phyloP scores from a whole-genome alignment of 2,329 filamentous ascomycete species.

The Grosmannia serpens region DNA sequence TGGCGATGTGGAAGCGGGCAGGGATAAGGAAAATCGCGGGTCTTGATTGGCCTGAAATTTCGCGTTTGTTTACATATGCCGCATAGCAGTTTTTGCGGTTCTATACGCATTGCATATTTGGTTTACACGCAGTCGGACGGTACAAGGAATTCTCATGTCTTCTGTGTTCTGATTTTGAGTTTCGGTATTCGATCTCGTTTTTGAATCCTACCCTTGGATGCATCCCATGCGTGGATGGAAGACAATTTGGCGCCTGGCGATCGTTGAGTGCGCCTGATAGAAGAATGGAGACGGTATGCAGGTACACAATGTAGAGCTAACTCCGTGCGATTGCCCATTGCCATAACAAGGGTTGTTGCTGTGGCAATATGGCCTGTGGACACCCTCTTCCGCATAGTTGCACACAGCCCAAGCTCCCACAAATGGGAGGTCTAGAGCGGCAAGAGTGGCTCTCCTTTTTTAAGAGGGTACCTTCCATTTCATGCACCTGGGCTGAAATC shows the following conservation, averaged over 20 bases:
- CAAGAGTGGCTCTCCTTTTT: background rate
- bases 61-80: conserved; percentile 12
- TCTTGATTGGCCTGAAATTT: conserved; percentile 7
- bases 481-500: background rate
- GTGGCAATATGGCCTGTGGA: conserved; percentile 7
- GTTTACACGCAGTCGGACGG: background rate
- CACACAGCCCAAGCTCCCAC: background rate
- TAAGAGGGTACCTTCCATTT: background rate
- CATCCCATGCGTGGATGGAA: no score
- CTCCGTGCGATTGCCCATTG: background rate
- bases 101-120: background rate
- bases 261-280: background rate
- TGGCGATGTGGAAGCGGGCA: background rate
- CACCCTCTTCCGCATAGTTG: background rate
- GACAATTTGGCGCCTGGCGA: no score
- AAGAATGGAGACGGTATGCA: background rate
- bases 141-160: background rate
- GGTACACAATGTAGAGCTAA: no score
- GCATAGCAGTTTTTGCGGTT: background rate
- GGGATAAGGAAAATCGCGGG: background rate
- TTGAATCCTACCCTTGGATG: no score
- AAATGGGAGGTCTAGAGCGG: background rate
- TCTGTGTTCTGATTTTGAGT: no score
- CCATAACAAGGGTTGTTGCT: conserved; percentile 2
- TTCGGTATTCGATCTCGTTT: no score